These are phyloP conservation scores for Daedaleopsis sinensis DNA, from an alignment of 768 basidiomycete genomes.

Conservation along the genomic window DNA sequence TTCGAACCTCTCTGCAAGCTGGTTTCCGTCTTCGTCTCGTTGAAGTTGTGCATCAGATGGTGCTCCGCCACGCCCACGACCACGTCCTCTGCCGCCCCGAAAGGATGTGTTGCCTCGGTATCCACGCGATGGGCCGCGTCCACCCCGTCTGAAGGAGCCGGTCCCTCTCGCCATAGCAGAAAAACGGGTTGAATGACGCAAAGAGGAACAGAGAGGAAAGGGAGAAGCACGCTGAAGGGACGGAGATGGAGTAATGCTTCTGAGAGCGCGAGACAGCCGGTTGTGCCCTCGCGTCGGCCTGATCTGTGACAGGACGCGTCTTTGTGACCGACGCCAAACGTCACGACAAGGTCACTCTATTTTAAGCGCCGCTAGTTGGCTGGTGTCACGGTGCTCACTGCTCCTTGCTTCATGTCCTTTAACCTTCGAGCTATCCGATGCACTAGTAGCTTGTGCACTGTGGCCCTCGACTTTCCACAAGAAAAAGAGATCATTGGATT, in stretches of 20 bases:
- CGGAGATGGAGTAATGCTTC: not conserved
- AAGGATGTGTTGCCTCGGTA: constrained; percentile 36
- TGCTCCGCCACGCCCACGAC: constrained; percentile 46
- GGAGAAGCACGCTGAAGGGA: not conserved
- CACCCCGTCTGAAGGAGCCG: constrained; percentile 27
- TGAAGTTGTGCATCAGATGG: constrained; percentile 53
- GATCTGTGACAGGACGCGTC: constrained; percentile 19
- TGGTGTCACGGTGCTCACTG: too few species aligned
- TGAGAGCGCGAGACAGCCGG: not conserved
- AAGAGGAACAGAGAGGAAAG: not conserved
- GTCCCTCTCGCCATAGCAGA: constrained; percentile 28
- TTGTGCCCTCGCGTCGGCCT: not conserved
- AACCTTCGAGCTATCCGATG: too few species aligned
- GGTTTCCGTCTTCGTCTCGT: constrained; percentile 90
- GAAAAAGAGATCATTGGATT: too few species aligned
- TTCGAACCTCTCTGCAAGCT: constrained; percentile 86
- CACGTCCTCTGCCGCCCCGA: constrained; percentile 51
- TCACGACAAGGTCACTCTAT: not conserved
- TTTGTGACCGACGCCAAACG: constrained; percentile 18
- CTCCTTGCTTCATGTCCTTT: too few species aligned
- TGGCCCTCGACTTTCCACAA: too few species aligned
- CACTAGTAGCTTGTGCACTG: too few species aligned
- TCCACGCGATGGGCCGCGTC: constrained; percentile 43
- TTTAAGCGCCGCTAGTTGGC: too few species aligned
- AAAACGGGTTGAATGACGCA: not conserved